phyloP scores from a whole-genome alignment of 2,329 filamentous ascomycete species.

The Fusarium luffae region DNA sequence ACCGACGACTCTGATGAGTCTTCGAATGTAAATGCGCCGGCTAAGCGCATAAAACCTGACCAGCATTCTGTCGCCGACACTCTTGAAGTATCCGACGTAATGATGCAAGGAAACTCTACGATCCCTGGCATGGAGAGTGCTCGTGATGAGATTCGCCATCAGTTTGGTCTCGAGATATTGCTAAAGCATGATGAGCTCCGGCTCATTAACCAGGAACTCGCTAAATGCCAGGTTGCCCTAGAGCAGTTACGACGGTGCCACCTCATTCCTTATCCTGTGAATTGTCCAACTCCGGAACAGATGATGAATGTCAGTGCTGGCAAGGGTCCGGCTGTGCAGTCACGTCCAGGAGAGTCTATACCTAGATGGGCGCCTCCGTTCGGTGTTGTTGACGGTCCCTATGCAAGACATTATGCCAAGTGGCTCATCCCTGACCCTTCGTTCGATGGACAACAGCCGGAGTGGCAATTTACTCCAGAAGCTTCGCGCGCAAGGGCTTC shows the following conservation, averaged over 20 bases:
- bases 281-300: conserved; percentile 72
- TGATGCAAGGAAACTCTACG: conserved; percentile 28
- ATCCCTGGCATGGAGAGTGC: conserved; percentile 61
- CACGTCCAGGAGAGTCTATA: conserved; percentile 69
- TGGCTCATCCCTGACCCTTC: conserved; percentile 91
- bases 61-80: conserved; percentile 41
- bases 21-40: conserved; percentile 42
- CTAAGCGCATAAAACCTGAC: conserved; percentile 58
- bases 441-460: conserved; percentile 77
- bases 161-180: conserved; percentile 91
- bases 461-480: conserved; percentile 57
- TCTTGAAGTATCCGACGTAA: conserved; percentile 36
- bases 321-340: conserved; percentile 75
- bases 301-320: conserved; percentile 79
- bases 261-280: conserved; percentile 87
- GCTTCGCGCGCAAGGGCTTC: conserved; percentile 58
- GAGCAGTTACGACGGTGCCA: conserved; percentile 94
- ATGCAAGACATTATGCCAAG: conserved; percentile 92
- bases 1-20: conserved; percentile 48
- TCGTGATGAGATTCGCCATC: conserved; percentile 80
- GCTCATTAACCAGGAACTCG: conserved; percentile 94
- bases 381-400: conserved; percentile 91
- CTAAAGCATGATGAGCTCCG: conserved; percentile 95
- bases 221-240: conserved; percentile 91
- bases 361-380: conserved; percentile 87